Conservation (phyloP, 208 protist genomes). For the Trypanosoma melophagium region DNA sequence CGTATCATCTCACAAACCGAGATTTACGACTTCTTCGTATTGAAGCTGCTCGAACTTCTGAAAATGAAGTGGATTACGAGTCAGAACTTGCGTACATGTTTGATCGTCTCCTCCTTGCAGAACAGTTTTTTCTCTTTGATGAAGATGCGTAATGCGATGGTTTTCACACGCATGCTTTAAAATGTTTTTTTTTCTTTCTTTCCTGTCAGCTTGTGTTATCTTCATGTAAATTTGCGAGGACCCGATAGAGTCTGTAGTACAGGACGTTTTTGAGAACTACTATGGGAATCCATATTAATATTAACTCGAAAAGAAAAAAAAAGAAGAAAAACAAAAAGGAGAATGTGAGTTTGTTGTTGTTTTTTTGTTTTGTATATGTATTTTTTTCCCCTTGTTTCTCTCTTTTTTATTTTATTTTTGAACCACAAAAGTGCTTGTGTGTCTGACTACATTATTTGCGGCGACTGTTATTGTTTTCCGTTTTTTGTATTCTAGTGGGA, state of each 20-base stretch:
- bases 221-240: conserved; percentile 1
- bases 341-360: not conserved
- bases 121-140: conserved; percentile 72
- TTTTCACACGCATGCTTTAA: not conserved
- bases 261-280: not conserved
- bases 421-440: not conserved
- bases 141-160: conserved; percentile 26
- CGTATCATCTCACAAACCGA: conserved; percentile 78
- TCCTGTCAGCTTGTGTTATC: not conserved
- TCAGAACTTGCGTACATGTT: conserved; percentile 71
- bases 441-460: no score
- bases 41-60: conserved; percentile 48
- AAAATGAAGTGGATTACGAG: conserved; percentile 76
- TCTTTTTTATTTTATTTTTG: conserved; percentile 4
- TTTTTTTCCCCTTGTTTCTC: conserved; percentile 1
- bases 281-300: not conserved
- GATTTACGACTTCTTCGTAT: conserved; percentile 73
- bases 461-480: no score
- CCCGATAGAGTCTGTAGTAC: not conserved
- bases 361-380: not conserved
- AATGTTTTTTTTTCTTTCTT: not conserved
- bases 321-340: not conserved
- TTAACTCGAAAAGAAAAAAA: not conserved
- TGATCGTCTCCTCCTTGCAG: conserved; percentile 65
- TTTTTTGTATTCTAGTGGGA: no score